Base-by-base conservation (phyloP, 345 rosid genomes). In the Zanthoxylum bungeanum region DNA sequence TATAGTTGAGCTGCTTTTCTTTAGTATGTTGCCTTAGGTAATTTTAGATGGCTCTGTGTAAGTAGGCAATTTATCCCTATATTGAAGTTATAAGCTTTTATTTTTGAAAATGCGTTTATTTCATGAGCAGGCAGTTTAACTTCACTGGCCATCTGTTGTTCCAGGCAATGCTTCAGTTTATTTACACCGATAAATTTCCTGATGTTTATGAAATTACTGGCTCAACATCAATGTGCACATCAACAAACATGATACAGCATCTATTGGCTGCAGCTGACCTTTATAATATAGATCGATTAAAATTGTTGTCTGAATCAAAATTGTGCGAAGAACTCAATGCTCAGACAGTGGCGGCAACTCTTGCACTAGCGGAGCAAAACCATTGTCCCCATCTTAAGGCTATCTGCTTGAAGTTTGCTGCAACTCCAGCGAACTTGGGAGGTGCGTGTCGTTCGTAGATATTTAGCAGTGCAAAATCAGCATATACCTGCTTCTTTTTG, bases 301-400 rank as follows among this genome's bases (percentile, higher is more conserved):
- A 88, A 79, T 50, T 86, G 72, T 71, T 91, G 69, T 89, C 95
- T 46, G 98, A 93, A 79, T 83, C 91, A 59, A 86, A 89, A 76
- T 77, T 96, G 62, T 91, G 95, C 50, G 97, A 96, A 66, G 85
- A 89, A 53, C 86, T 96, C 24, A 79, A 77, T 79, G 84, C 88
- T 24, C 87, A 86, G 42, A 89, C 91, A 3, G 99, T 96, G 74
- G 98, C 97, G 22, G 85, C 91, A 9, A 96, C 98, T 8, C 97
- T 96, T 71, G 98, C 95, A 31, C 78, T 96, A 10, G 98, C 99
- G 10, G 98, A 96, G 80, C 96, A 91, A 76, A 95, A 93, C 72
- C 99, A 93, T 4, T 87, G 91, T 74, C 73, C 78, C 58, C 91
- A 88, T 68, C 91, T 96, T 46, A 93, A 91, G 82, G 84, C 87